These are phyloP conservation scores for Funneliformis caledonium DNA, from an alignment of 371 early-diverging fungal species.

Conservation along the genomic window DNA sequence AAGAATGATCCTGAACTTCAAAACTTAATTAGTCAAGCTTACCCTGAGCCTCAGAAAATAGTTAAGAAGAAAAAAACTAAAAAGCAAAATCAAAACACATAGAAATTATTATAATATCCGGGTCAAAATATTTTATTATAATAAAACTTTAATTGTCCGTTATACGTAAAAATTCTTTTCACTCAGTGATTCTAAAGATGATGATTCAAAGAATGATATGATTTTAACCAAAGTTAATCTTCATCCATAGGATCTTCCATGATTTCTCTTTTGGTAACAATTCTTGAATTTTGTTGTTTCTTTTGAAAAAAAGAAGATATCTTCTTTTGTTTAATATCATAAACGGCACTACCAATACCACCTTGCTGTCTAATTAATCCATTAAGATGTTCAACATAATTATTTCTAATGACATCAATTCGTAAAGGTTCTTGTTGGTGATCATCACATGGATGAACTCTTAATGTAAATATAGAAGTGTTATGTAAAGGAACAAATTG, in stretches of 20 bases:
- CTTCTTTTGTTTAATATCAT: neutral
- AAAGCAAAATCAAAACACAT: conserved; percentile 42
- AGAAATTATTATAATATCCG: neutral
- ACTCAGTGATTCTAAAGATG: no score
- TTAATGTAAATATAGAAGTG: neutral
- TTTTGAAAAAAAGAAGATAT: neutral
- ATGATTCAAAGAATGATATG: no score
- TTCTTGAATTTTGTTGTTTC: neutral
- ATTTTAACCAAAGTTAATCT: neutral
- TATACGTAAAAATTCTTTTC: no score
- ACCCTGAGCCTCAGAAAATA: conserved; percentile 60
- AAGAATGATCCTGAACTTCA: conserved; percentile 64
- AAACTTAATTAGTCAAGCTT: conserved; percentile 68
- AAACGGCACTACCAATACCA: conserved; percentile 7
- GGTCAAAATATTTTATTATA: neutral
- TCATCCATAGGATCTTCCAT: neutral
- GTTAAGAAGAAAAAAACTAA: conserved; percentile 53
- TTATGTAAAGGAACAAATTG: neutral
- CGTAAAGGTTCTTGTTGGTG: neutral
- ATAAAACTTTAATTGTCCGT: no score
- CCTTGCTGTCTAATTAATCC: conserved; percentile 12
- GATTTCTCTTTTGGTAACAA: neutral
- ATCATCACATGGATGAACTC: neutral
- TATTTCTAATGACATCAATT: neutral
- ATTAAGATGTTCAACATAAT: neutral